These are phyloP conservation scores for Daedaleopsis sinensis DNA, from an alignment of 768 basidiomycete genomes.

Conservation along the genomic window DNA sequence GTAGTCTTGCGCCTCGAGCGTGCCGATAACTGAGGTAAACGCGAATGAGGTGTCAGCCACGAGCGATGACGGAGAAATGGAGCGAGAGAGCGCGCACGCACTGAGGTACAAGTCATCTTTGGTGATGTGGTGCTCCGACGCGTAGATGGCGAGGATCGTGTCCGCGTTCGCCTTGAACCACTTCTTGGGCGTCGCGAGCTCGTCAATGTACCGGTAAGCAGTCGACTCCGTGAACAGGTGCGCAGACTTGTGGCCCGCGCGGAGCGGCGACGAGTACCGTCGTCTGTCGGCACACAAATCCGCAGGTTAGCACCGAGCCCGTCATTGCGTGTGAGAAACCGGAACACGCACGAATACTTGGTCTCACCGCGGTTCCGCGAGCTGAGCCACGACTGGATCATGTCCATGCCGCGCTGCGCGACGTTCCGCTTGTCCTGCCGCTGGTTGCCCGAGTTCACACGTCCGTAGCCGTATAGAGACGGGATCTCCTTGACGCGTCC, in stretches of 20 bases:
- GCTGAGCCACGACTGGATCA: conserved; percentile 49
- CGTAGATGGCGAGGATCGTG: conserved; percentile 60
- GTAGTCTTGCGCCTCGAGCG: conserved; percentile 70
- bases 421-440: conserved; percentile 61
- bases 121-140: conserved; percentile 35
- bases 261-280: conserved; percentile 61
- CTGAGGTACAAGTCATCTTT: conserved; percentile 41
- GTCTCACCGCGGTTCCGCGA: conserved; percentile 37
- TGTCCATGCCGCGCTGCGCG: conserved; percentile 60
- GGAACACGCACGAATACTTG: conserved; percentile 41
- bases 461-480: conserved; percentile 66
- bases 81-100: conserved; percentile 21
- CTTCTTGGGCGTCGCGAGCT: conserved; percentile 61
- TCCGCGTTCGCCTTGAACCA: conserved; percentile 79
- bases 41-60: neutral
- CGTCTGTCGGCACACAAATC: conserved; percentile 30
- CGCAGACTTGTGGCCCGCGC: conserved; percentile 66
- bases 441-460: conserved; percentile 48
- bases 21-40: conserved; percentile 58
- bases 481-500: conserved; percentile 51
- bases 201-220: conserved; percentile 67
- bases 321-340: neutral
- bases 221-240: conserved; percentile 72
- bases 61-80: neutral
- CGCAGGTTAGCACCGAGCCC: neutral